Evolutionary conservation across 306 rosid species (phyloP).

Genomic region (Quercus mongolica): DNA sequence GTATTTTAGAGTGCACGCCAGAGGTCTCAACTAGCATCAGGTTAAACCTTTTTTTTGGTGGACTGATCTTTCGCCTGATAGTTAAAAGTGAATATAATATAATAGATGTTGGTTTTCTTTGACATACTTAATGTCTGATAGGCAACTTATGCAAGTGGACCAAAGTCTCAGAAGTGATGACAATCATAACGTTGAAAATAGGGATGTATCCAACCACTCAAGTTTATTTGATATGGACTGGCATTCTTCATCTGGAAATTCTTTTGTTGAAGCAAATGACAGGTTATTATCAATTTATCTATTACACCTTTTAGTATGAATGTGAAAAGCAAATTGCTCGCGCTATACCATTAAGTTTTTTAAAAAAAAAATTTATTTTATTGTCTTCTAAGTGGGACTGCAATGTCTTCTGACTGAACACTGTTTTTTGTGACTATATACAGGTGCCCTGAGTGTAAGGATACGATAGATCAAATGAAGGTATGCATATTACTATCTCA

Average conservation of each 20-base stretch:
- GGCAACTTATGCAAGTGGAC: conserved; percentile 47
- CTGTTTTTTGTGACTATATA: conserved; percentile 21
- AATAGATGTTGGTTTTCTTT: too few relatives aligned
- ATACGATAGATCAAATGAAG: conserved; percentile 44
- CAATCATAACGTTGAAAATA: conserved; percentile 57
- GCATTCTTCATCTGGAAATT: conserved; percentile 85
- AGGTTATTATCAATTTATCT: conserved; percentile 39
- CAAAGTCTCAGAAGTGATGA: conserved; percentile 45
- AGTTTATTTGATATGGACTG: conserved; percentile 69
- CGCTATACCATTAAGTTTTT: background rate
- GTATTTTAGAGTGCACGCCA: background rate
- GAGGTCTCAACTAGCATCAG: conserved; percentile 55
- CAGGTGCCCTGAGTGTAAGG: conserved; percentile 64
- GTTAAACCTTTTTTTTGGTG: conserved; percentile 17
- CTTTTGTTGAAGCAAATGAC: conserved; percentile 72
- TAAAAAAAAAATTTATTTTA: background rate
- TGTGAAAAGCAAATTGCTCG: background rate
- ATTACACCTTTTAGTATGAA: background rate
- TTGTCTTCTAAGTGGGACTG: background rate
- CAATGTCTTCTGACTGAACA: background rate
- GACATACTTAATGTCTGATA: conserved; percentile 34
- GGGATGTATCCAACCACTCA: conserved; percentile 60
- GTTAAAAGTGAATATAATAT: too few relatives aligned
- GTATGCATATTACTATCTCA: conserved; percentile 38
- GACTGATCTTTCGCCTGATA: too few relatives aligned